Conservation (phyloP, 2,329 filamentous ascomycete genomes). For the Trichoderma sp. region DNA sequence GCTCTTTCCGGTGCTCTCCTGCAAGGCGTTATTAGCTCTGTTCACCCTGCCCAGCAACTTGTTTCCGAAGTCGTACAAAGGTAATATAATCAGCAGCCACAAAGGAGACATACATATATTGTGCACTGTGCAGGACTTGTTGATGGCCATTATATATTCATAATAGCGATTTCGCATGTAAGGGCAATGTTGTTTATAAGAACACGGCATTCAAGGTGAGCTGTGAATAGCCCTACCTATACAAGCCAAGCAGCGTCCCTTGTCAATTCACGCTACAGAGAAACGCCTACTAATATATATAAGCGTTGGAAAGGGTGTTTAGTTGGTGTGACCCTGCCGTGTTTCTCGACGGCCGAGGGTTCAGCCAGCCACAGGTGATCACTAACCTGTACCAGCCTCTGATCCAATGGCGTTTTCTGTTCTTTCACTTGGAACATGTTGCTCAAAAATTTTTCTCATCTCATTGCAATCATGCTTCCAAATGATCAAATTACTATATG, state of each 20-base stretch:
- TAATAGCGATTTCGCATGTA: too few relatives aligned
- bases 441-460: background rate
- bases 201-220: too few relatives aligned
- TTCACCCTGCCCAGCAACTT: background rate
- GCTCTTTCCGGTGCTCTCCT: background rate
- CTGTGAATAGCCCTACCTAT: too few relatives aligned
- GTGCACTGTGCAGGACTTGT: too few relatives aligned
- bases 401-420: background rate
- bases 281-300: background rate
- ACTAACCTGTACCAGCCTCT: background rate
- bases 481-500: background rate
- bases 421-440: background rate
- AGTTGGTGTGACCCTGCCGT: background rate
- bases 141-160: background rate
- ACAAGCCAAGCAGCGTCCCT: too few relatives aligned
- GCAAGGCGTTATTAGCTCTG: background rate
- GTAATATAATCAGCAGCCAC: background rate
- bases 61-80: too few relatives aligned
- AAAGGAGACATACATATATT: too few relatives aligned
- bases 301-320: background rate
- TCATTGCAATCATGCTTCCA: background rate
- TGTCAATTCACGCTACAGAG: background rate
- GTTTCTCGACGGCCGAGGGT: constrained; percentile 3
- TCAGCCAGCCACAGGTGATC: background rate
- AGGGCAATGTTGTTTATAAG: too few relatives aligned